Base-by-base conservation (phyloP, 1,284 basidiomycete genomes). In the Marasmius sp. region DNA sequence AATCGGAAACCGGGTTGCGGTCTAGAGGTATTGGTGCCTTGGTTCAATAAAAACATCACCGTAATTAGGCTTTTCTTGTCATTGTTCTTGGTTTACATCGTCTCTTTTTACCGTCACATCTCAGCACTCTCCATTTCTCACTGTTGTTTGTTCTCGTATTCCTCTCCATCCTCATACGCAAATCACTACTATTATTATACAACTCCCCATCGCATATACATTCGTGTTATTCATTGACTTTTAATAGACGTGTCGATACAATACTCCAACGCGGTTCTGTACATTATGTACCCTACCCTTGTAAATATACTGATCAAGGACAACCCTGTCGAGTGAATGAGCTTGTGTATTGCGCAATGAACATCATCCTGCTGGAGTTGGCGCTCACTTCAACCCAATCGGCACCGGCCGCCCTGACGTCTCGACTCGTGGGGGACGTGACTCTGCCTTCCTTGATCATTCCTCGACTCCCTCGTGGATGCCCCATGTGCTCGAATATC, bases 21-120 rank as follows among this genome's bases (percentile, higher is more conserved):
- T 16, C 14, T n/a, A 54, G 52, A 54, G 52, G 52, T 34, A 54
- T 54, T n/a, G 52, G 52, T 54, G 52, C 52, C 27, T 37, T 54
- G 36, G 52, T 54, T 36, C 52, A 54, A 36, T 54, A 36, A 54
- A 27, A 27, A 27, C 27, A 27, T 27, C 27, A 27, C 27, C 27
- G 2, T 27, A 27, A 27, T 27, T 27, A 27, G 27, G 27, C 27
- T 27, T 27, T 27, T 27, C 27, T 27, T 47, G 41, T 12, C 41
- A 12, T 43, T 6, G 12, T 43, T 43, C 12, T 43, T 43, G 41
- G 41, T 12, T 43, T 43, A 43, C 41, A 12, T 43, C 41, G n/a
- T 43, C n/a, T 43, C 41, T 43, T 43, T 12, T 12, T n/a, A n/a
- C 41, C 12, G 41, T 12, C 11, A 12, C 41, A 43, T 43, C 41